phyloP scores from a whole-genome alignment of 805 yeast genomes.

The Cyberlindnera saturnus region DNA sequence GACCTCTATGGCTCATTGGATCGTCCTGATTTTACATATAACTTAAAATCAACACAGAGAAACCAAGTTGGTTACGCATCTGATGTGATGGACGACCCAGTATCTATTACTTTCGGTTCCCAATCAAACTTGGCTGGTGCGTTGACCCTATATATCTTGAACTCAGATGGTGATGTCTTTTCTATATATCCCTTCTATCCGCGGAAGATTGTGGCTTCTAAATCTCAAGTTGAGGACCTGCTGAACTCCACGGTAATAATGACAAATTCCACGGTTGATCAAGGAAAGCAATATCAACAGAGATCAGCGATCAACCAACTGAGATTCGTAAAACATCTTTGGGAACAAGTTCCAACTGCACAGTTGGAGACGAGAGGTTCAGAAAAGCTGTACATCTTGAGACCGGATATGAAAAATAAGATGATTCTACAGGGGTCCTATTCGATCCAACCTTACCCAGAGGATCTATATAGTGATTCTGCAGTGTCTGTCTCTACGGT shows the following conservation, averaged over 20 bases:
- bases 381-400: constrained; percentile 16
- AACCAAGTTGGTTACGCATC: constrained; percentile 16
- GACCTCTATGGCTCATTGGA: constrained; percentile 28
- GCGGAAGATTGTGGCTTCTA: constrained; percentile 30
- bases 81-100: constrained; percentile 17
- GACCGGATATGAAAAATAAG: constrained; percentile 11
- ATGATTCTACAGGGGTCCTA: constrained; percentile 47
- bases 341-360: constrained; percentile 21
- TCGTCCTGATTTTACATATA: constrained; percentile 17
- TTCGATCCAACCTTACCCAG: constrained; percentile 48
- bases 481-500: constrained; percentile 30
- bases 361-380: constrained; percentile 19
- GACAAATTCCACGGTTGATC: constrained; percentile 22
- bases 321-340: constrained; percentile 29
- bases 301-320: constrained; percentile 28
- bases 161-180: constrained; percentile 53
- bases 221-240: constrained; percentile 25
- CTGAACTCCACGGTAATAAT: constrained; percentile 29
- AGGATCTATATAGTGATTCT: constrained; percentile 39
- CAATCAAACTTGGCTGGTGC: constrained; percentile 29
- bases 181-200: constrained; percentile 64
- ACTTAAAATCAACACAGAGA: constrained; percentile 15
- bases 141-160: constrained; percentile 47
- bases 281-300: constrained; percentile 1
- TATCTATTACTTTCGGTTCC: constrained; percentile 22